phyloP scores from a whole-genome alignment of 106 monocot species.

The Acorus calamus region DNA sequence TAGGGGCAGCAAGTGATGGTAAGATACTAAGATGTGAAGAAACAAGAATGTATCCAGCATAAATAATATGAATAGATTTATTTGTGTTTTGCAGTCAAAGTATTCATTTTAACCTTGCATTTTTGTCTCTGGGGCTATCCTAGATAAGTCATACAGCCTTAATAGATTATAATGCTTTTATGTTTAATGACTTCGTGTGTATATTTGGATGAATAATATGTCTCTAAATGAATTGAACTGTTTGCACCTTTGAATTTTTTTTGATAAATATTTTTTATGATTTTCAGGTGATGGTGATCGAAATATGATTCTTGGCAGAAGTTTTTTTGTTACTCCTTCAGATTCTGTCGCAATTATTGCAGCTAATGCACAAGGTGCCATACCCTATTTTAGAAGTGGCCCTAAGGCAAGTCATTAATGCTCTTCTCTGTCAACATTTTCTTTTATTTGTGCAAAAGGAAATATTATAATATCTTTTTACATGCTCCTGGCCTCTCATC shows the following conservation, averaged over 20 bases:
- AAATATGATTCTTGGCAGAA: slow-evolving; percentile 94
- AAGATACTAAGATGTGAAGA: slow-evolving; percentile 31
- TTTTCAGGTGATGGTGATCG: slow-evolving; percentile 89
- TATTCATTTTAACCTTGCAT: too few species aligned
- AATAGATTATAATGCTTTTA: too few species aligned
- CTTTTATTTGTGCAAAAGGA: background rate
- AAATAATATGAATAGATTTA: too few species aligned
- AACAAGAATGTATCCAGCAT: too few species aligned
- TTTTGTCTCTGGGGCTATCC: too few species aligned
- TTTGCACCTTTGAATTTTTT: too few species aligned
- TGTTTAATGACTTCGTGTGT: too few species aligned
- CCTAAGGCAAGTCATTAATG: slow-evolving; percentile 40
- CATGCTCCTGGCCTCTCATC: background rate
- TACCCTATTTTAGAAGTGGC: slow-evolving; percentile 86
- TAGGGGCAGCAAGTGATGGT: slow-evolving; percentile 99
- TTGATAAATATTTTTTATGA: background rate
- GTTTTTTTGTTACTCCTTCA: slow-evolving; percentile 90
- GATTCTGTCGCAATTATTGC: slow-evolving; percentile 99
- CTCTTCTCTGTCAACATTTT: background rate
- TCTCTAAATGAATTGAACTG: too few species aligned
- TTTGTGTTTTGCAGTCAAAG: too few species aligned
- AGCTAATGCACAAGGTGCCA: slow-evolving; percentile 77
- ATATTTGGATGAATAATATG: too few species aligned
- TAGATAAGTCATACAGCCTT: too few species aligned
- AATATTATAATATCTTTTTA: background rate